phyloP scores from a whole-genome alignment of 225 moss, liverwort and hornwort genomes.

The Takakia lepidozioides region DNA sequence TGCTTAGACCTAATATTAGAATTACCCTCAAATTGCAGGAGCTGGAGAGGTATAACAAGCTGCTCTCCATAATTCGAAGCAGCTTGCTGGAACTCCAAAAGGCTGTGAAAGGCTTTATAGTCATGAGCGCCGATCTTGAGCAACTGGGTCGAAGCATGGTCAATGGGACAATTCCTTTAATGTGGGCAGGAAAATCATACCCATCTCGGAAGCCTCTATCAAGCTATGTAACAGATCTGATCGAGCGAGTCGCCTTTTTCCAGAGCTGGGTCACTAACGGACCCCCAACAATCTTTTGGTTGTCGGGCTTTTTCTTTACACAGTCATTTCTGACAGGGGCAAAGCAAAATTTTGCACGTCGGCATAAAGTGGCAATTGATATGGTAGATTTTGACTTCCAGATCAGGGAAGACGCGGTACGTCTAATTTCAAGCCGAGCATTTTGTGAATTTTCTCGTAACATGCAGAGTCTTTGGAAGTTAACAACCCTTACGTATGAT shows the following conservation, averaged over 20 bases:
- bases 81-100: conserved; percentile 78
- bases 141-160: conserved; percentile 61
- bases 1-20: too few species aligned
- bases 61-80: conserved; percentile 52
- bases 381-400: conserved; percentile 76
- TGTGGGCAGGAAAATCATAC: conserved; percentile 79
- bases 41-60: conserved; percentile 79
- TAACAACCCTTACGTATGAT: too few species aligned
- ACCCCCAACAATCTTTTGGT: conserved; percentile 53
- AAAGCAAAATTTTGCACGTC: conserved; percentile 73
- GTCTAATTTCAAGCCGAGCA: too few species aligned
- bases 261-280: conserved; percentile 56
- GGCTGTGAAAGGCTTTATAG: conserved; percentile 73
- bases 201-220: conserved; percentile 66
- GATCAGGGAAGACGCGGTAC: conserved; percentile 44
- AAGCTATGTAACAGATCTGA: conserved; percentile 54
- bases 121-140: conserved; percentile 76
- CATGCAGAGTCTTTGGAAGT: too few species aligned
- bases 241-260: conserved; percentile 60
- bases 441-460: too few species aligned
- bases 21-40: conserved; percentile 32
- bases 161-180: conserved; percentile 59
- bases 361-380: conserved; percentile 68
- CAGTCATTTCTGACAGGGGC: conserved; percentile 82
- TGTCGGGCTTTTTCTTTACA: conserved; percentile 80